Percentiles rank a stretch among this genome's conserved stretches.
Evolutionary conservation across 208 protist genomes (phyloP).

Genomic region (Hexamita inflata): DNA sequence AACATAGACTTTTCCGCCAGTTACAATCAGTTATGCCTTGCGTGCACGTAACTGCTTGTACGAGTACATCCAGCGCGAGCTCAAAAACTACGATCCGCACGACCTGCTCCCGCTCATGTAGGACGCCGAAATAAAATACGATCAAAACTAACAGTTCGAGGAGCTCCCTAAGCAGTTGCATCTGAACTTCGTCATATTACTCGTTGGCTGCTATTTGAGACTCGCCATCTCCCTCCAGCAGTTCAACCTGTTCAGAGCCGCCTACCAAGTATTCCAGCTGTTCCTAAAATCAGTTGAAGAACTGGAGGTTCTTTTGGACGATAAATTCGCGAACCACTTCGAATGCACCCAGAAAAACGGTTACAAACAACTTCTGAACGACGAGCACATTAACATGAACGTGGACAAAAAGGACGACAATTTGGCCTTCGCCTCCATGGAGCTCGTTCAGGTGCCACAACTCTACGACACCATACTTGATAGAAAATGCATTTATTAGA

Average conservation of each 20-base stretch:
- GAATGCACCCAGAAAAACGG: not conserved
- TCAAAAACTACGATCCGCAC: not conserved
- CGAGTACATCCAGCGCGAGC: not conserved
- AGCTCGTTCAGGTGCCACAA: not conserved
- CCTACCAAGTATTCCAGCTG: not conserved
- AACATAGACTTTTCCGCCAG: not conserved
- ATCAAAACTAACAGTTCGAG: not conserved
- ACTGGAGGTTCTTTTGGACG: not conserved
- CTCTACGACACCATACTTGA: not conserved
- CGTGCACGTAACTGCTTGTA: not conserved
- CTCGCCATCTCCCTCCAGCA: not conserved
- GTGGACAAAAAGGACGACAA: not conserved
- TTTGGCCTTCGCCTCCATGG: not conserved
- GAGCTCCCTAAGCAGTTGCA: not conserved
- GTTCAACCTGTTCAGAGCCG: not conserved
- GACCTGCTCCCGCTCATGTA: not conserved
- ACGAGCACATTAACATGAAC: not conserved
- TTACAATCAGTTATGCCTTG: not conserved
- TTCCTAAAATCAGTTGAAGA: not conserved
- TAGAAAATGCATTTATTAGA: not conserved
- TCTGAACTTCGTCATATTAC: not conserved
- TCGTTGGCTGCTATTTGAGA: not conserved
- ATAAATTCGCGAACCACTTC: not conserved
- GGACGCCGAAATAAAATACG: not conserved
- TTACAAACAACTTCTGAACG: not conserved